Evolutionary conservation across 2,329 filamentous ascomycete species (phyloP).

Genomic region (Fusarium pininemorale): DNA sequence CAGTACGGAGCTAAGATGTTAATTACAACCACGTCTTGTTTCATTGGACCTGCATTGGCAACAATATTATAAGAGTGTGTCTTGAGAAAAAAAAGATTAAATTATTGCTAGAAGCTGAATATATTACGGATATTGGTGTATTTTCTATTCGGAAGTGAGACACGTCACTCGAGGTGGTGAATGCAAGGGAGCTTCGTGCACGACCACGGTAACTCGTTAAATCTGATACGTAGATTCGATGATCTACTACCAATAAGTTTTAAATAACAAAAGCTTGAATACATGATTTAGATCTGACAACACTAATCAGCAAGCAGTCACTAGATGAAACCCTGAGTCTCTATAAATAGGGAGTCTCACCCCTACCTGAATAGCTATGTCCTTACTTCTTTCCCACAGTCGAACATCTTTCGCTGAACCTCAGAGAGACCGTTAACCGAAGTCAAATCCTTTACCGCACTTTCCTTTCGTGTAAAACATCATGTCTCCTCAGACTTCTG

Average conservation of each 20-base stretch:
- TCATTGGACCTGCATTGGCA: background rate
- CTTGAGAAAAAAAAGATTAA: too few species aligned
- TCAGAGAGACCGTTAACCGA: background rate
- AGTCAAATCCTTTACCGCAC: too few species aligned
- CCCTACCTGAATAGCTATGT: background rate
- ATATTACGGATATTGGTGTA: fast-evolving
- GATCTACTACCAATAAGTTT: background rate
- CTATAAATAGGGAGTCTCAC: too few species aligned
- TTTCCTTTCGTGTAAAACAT: background rate
- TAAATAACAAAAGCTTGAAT: background rate
- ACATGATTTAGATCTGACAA: background rate
- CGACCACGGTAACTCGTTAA: too few species aligned
- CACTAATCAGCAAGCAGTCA: background rate
- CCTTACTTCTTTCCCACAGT: background rate
- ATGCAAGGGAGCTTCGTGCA: too few species aligned
- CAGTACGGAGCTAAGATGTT: background rate
- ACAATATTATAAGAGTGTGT: too few species aligned
- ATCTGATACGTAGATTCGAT: too few species aligned
- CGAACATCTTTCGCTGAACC: background rate
- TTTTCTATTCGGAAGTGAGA: too few species aligned
- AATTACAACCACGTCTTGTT: background rate
- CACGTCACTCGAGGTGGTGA: too few species aligned
- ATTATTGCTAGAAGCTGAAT: fast-evolving
- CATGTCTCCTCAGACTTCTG: background rate
- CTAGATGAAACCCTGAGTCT: background rate